Base-by-base conservation (phyloP, 2,329 filamentous ascomycete species). In the Diaporthe nobilis region DNA sequence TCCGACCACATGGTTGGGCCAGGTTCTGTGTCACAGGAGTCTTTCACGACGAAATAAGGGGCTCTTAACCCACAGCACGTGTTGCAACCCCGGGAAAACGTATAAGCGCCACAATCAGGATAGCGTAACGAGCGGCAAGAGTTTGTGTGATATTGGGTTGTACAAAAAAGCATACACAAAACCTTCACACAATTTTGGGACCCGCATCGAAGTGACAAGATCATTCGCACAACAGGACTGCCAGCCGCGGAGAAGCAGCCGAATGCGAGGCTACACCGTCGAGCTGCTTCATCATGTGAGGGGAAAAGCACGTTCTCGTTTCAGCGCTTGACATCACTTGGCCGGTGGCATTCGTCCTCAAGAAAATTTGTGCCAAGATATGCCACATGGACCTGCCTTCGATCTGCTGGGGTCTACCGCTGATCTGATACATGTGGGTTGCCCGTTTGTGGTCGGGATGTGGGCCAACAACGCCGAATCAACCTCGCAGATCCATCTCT, bases 391-490 rank as follows among this genome's bases (percentile, higher is more conserved):
- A 67, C 17, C 42, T 31, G 9, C 42, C 28, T 42, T 63, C 58
- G 58, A 63, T 63, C 39, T 63, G 13, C 61, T 67, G 61, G 42
- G 42, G 61, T 37, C 25, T 34, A 49, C 42, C 28, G 42, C 42
- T 67, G 61, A 67, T 67, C 61, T 67, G 61, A 67, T 67, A 67
- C 61, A 67, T 49, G 60, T 49, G 61, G 61, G 42, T n/a, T 34
- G 42, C 61, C 61, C 42, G 42, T 49, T 67, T 67, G 13, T 65
- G 15, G 25, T 34, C 61, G 61, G 61, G 61, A 67, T 67, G 61
- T 67, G 61, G 61, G 61, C 28, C 42, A 49, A 22, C 42, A 15
- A 20, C 61, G 61, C 61, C 61, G 61, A 67, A 67, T 20, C 42
- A 67, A 34, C 9, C 61, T 65, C 60, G 25, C 39, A 65, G 39